Evolutionary conservation across 1,284 basidiomycete species (phyloP), one percentile per base, ranked within the genome.

Genomic region (Gymnopus androsaceus): DNA sequence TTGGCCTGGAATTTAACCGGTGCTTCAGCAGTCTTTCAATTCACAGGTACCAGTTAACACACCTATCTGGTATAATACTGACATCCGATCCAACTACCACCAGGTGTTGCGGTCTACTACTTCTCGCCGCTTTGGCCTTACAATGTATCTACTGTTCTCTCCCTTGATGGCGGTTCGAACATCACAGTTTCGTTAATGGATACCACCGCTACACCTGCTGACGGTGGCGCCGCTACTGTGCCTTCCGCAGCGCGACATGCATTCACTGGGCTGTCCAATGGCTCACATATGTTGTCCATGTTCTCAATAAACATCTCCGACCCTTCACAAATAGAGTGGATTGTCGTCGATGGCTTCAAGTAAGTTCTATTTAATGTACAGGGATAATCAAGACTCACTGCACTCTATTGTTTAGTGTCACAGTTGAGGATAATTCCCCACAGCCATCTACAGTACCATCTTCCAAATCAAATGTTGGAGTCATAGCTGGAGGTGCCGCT

Each of bases 71-170:
- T n/a, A n/a, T n/a, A n/a, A n/a, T n/a, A n/a, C n/a, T n/a, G n/a
- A n/a, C n/a, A n/a, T n/a, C n/a, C n/a, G n/a, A n/a, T 21, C 21
- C 38, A 23, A 41, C 14, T n/a, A 21, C 19, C 9, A n/a, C n/a
- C 37, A 52, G 50, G 50, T 15, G 38, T 52, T 15, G 50, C 37
- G 5, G 40, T 52, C 8, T 52, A 52, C n/a, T 52, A 52, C 38
- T 52, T 30, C n/a, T 41, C 51, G 2, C 40, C 51, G 5, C 17
- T 52, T 7, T 52, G 51, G 51, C 51, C 40, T 31, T 52, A 41
- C 40, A 44, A 52, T 25, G 51, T 52, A 14, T 30, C 25, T 12
- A 52, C 50, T 19, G 40, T 42, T 5, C 3, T 52, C 8, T 42
- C 40, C 17, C 40, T 52, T 19, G 51, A 52, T 23, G 40, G 51